Conservation (phyloP, 306 rosid genomes). For the Prosopis cineraria region DNA sequence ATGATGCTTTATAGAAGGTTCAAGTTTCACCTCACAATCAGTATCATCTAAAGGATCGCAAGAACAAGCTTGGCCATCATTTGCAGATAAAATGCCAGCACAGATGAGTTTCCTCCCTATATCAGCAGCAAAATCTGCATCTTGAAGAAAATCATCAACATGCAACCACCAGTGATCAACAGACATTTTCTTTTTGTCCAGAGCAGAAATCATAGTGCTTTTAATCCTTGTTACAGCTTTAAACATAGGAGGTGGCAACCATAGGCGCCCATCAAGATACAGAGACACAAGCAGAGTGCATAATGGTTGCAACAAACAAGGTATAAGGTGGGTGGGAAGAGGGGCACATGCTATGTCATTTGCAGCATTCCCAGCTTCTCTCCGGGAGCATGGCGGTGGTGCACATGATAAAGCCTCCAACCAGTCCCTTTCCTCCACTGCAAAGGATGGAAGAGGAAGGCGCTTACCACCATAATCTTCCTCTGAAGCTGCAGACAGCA, state of each 20-base stretch:
- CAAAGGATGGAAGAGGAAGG: conserved; percentile 76
- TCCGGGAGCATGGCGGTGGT: conserved; percentile 87
- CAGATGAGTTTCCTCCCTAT: conserved; percentile 61
- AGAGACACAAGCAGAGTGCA: conserved; percentile 81
- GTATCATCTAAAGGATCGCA: conserved; percentile 42
- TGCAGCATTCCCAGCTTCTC: conserved; percentile 98
- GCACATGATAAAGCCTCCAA: conserved; percentile 75
- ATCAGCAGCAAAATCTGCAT: conserved; percentile 59
- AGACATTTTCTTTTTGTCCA: conserved; percentile 62
- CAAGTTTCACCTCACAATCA: conserved; percentile 23
- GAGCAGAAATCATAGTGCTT: conserved; percentile 63
- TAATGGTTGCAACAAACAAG: conserved; percentile 75
- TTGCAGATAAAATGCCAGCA: conserved; percentile 64
- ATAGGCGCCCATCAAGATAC: conserved; percentile 71
- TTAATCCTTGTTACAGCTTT: conserved; percentile 67
- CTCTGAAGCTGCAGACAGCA: conserved; percentile 70
- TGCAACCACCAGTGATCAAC: conserved; percentile 82
- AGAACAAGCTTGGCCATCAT: conserved; percentile 43
- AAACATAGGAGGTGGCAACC: conserved; percentile 68
- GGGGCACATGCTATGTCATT: conserved; percentile 78
- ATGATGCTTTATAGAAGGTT: conserved; percentile 42
- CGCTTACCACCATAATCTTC: conserved; percentile 51
- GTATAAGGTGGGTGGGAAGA: conserved; percentile 81
- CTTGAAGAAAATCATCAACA: conserved; percentile 65
- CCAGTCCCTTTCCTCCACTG: conserved; percentile 98